Evolutionary conservation across 306 rosid species (phyloP).

Genomic region (Begonia peltatifolia): DNA sequence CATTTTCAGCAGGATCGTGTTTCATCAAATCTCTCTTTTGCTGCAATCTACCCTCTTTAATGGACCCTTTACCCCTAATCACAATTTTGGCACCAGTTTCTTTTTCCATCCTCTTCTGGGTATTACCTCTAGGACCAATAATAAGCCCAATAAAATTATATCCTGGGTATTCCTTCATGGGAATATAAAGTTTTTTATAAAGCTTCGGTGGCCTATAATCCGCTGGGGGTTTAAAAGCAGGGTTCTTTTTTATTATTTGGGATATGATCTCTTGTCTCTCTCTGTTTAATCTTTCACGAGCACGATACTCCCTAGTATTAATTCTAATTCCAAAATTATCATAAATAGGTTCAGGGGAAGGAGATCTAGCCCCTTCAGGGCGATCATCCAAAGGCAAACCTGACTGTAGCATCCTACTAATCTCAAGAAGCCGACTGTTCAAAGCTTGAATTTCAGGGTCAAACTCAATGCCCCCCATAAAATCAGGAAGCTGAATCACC

Average conservation of each 20-base stretch:
- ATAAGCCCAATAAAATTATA: slow-evolving; percentile 91
- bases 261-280: slow-evolving; percentile 95
- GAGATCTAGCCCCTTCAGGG: slow-evolving; percentile 94
- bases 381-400: slow-evolving; percentile 90
- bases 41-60: slow-evolving; percentile 89
- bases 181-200: slow-evolving; percentile 94
- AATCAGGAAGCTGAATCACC: slow-evolving; percentile 82
- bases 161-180: slow-evolving; percentile 95
- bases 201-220: slow-evolving; percentile 98
- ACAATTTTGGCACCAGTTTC: slow-evolving; percentile 96
- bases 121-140: slow-evolving; percentile 92
- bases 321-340: slow-evolving; percentile 91
- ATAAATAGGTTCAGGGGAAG: slow-evolving; percentile 91
- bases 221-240: slow-evolving; percentile 91
- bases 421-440: slow-evolving; percentile 83
- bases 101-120: slow-evolving; percentile 96
- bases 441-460: slow-evolving; percentile 91
- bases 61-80: slow-evolving; percentile 89
- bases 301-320: slow-evolving; percentile 86
- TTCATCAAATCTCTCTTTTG: slow-evolving; percentile 92
- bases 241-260: slow-evolving; percentile 80
- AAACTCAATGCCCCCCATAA: slow-evolving; percentile 95
- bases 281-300: slow-evolving; percentile 72
- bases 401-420: slow-evolving; percentile 85
- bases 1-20: slow-evolving; percentile 87